Evolutionary conservation across 108 stramenopile species (phyloP).

Genomic region (Asterionellopsis glacialis): DNA sequence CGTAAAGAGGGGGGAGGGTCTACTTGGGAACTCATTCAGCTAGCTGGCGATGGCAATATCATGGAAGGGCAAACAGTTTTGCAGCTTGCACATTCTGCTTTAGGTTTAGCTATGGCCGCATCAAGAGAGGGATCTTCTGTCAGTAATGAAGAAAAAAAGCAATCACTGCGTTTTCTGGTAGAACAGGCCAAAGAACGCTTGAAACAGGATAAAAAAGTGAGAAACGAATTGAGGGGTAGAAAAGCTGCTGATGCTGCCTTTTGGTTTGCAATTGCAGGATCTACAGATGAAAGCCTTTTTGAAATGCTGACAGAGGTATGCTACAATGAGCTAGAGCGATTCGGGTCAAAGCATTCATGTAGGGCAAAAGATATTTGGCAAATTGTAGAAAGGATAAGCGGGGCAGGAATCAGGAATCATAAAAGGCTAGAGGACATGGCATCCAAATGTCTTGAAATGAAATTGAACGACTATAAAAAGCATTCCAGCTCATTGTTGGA

Average conservation of each 20-base stretch:
- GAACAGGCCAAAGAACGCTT: conserved; percentile 19
- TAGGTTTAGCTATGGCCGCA: conserved; percentile 41
- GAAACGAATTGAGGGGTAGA: conserved; percentile 47
- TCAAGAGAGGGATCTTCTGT: background rate
- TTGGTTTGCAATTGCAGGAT: conserved; percentile 75
- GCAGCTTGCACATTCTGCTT: conserved; percentile 60
- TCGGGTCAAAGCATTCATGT: conserved; percentile 51
- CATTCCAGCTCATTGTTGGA: conserved; percentile 21
- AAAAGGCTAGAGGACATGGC: background rate
- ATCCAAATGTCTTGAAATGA: conserved; percentile 1
- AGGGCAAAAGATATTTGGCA: conserved; percentile 58
- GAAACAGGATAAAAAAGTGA: background rate
- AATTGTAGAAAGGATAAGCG: conserved; percentile 59
- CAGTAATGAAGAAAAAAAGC: conserved; percentile 14
- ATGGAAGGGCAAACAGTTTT: conserved; percentile 24
- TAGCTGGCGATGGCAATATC: background rate
- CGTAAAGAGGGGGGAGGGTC: conserved; percentile 53
- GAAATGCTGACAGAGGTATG: conserved; percentile 36
- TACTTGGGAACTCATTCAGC: conserved; percentile 32
- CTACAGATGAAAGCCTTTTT: conserved; percentile 20
- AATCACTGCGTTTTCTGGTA: conserved; percentile 18
- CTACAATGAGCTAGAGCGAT: conserved; percentile 48
- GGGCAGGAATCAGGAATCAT: conserved; percentile 35
- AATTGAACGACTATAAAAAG: conserved; percentile 14
- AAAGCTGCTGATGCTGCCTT: conserved; percentile 80